Conservation (phyloP, 441 rosid genomes). For the Theobroma grandiflorum region DNA sequence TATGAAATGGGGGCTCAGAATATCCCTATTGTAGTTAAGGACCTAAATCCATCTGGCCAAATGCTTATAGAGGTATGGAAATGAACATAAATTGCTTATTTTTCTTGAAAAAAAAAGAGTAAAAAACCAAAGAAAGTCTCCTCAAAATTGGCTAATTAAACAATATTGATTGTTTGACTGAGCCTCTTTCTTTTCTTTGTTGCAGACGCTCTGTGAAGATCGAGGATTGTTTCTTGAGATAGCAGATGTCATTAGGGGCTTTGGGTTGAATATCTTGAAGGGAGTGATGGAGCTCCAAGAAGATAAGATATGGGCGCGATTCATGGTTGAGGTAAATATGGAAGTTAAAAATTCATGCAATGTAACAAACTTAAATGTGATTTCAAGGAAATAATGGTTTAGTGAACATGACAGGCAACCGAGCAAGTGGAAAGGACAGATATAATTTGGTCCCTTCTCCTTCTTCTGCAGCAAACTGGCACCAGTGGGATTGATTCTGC, state of each 20-base stretch:
- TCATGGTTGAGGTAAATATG: conserved; percentile 76
- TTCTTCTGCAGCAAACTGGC: conserved; percentile 58
- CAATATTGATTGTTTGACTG: not conserved
- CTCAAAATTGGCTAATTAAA: not conserved
- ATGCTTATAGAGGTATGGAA: conserved; percentile 84
- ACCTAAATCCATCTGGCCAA: conserved; percentile 68
- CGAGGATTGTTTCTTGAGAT: conserved; percentile 83
- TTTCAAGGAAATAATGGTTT: conserved; percentile 17
- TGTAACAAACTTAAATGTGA: not conserved
- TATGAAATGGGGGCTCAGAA: conserved; percentile 72
- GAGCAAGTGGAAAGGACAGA: conserved; percentile 69
- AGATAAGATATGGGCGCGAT: conserved; percentile 80
- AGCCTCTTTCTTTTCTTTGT: not conserved
- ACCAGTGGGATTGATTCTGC: conserved; percentile 38
- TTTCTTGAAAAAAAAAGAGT: not conserved
- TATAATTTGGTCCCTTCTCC: conserved; percentile 84
- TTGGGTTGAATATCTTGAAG: conserved; percentile 79
- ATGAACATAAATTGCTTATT: not conserved
- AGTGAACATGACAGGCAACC: conserved; percentile 55
- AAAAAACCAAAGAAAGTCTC: not conserved
- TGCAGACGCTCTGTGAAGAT: conserved; percentile 87
- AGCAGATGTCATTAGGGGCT: conserved; percentile 73
- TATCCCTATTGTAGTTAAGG: conserved; percentile 86
- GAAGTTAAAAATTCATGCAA: conserved; percentile 4
- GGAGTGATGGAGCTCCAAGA: conserved; percentile 79